A percentile compares a stretch with the other conserved stretches of the same genome.
Conservation (phyloP, 257 asterid genomes). For the Solanum arcanum region DNA sequence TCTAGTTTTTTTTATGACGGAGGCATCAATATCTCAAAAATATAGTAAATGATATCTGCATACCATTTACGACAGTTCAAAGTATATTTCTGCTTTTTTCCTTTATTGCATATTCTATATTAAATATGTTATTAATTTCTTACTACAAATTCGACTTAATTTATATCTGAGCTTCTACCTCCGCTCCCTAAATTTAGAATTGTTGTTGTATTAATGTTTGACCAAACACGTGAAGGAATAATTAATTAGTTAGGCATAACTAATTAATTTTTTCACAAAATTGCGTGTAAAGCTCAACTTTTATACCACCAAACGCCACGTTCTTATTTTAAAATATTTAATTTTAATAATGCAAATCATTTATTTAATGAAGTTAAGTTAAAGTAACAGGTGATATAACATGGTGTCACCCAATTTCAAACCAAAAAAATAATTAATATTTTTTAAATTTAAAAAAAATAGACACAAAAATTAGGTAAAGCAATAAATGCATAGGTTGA, state of each 20-base stretch:
- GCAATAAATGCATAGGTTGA: not conserved
- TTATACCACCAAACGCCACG: not conserved
- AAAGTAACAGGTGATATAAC: not conserved
- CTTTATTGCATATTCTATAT: not conserved
- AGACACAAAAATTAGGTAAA: not conserved
- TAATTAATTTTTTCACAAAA: not conserved
- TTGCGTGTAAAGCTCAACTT: not conserved
- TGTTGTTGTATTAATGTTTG: not conserved
- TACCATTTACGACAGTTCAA: no score
- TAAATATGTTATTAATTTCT: not conserved
- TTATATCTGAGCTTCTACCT: not conserved
- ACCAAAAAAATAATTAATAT: not conserved
- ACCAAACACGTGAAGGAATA: not conserved
- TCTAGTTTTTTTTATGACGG: no score
- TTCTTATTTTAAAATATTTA: not conserved
- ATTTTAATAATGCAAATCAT: not conserved
- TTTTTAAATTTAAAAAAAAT: not conserved
- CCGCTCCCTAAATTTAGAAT: not conserved
- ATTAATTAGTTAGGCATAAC: not conserved
- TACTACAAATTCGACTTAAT: rapidly evolving
- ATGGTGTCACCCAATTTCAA: not conserved
- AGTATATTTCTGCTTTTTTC: no score
- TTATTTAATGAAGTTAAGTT: not conserved
- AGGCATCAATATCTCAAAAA: no score
- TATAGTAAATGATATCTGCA: no score